Evolutionary conservation across 768 basidiomycete genomes (phyloP), one percentile per base, ranked within the genome.

Genomic region (Agrocybe praecox): DNA sequence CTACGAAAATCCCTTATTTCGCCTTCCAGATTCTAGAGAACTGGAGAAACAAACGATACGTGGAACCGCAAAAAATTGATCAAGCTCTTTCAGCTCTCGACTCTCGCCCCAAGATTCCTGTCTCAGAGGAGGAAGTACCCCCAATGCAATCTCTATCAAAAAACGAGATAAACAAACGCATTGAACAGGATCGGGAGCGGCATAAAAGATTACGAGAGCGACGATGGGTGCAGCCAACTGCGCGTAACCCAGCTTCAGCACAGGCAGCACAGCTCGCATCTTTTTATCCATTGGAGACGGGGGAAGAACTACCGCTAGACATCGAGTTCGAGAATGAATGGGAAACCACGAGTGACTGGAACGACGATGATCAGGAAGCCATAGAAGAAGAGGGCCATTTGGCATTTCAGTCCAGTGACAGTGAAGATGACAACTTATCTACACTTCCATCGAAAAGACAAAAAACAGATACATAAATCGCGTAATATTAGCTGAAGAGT

Each of bases 311-410:
- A 34, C 76, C 85, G 18, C 49, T 67, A 53, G 92, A 92, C 62
- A 88, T 93, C 53, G 90, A 93, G 69, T 94, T 93, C 64, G 91
- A 94, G 65, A 92, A 92, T 59, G 90, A 90, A 58, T 94, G 92
- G 91, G 92, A 93, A 70, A 85, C 90, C 42, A 91, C 89, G 49
- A 92, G 91, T 62, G 90, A 92, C 72, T 93, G 91, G 90, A 93
- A 93, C 69, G 91, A 92, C 69, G 91, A 93, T 60, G 91, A 93
- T 63, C 86, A 88, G 2, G 90, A 93, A 56, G 89, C 87, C 2
- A 84, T 83, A 18, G 70, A 68, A 19, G 90, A 92, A 64, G 89
- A 93, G 69, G 85, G 83, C 52, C 80, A 80, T 46, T 67, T 92
- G 4, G 91, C 90, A 68, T 90, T 88, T 71, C 83, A 86, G 22